Base-by-base conservation (phyloP, 2,329 filamentous ascomycete genomes). In the Aschersonia sp. region DNA sequence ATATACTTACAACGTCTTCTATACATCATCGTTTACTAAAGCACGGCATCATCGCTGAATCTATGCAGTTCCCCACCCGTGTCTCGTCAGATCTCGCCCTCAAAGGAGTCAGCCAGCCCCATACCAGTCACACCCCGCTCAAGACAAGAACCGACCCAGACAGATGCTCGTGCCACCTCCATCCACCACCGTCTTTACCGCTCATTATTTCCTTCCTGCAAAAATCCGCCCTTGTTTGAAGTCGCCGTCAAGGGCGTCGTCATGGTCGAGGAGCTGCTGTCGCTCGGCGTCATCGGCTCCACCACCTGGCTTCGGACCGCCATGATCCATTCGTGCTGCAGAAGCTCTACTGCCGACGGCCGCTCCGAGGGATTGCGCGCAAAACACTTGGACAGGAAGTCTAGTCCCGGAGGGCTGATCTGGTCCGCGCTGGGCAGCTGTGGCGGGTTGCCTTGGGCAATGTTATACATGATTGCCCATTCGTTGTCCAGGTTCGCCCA, bases 391-490 rank as follows among this genome's bases (percentile, higher is more conserved):
- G 78, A 79, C 54, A 98, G 65, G 59, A 98, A 97, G 61, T 97
- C 88, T 53, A 95, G 81, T 29, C 92, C 92, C 48, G 79, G 67
- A 0, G 82, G 76, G 58, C 85, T 92, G 53, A 98, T 76, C 65
- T 97, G 90, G 46, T 97, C 90, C 1, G 71, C 62, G 1, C 78
- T 74, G 2, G 92, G 92, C 48, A 95, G 73, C 60, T 87, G 83
- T 5, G 92, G 92, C 45, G 88, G 85, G 57, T 95, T 94, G 53
- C 92, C 92, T 62, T 95, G 90, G 1, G 92, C 92, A 59, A 98
- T 98, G 70, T 97, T 97, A 74, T 95, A 98, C 92, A 98, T 98
- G 68, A 98, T 97, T 41, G 92, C 92, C 88, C 89, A 98, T 65
- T 98, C 92, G 61, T 98, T 98, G 69, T 98, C 92, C 44, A 97